Conservation (phyloP, 495 filamentous ascomycete genomes). For the Lophium mytilinum region DNA sequence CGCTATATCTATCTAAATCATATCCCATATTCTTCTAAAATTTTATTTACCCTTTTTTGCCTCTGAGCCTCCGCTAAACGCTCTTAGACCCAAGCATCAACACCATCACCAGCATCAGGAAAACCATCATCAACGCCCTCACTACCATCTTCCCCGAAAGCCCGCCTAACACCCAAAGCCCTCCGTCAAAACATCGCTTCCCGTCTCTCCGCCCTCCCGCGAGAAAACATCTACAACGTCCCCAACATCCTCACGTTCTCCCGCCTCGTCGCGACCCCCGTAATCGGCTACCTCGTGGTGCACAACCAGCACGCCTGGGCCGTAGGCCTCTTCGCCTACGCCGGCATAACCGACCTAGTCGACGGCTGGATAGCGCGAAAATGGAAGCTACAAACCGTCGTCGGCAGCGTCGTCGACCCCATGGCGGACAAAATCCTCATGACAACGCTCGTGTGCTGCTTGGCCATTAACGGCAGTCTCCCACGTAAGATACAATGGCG, state of each 20-base stretch:
- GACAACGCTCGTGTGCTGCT: slow-evolving; percentile 77
- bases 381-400: slow-evolving; percentile 84
- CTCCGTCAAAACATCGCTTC: slow-evolving; percentile 2
- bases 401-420: slow-evolving; percentile 92
- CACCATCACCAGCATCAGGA: background rate
- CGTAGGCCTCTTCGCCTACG: slow-evolving; percentile 80
- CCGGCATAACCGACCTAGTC: slow-evolving; percentile 80
- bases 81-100: background rate
- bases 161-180: background rate
- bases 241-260: slow-evolving; percentile 89
- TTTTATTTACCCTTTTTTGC: no score
- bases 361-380: slow-evolving; percentile 87
- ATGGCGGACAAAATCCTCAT: slow-evolving; percentile 91
- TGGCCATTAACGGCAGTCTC: slow-evolving; percentile 72
- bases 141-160: background rate
- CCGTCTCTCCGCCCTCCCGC: slow-evolving; percentile 30
- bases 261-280: slow-evolving; percentile 72
- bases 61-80: background rate
- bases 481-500: slow-evolving; percentile 51
- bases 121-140: background rate
- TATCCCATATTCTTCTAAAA: no score
- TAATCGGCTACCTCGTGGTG: slow-evolving; percentile 83
- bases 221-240: slow-evolving; percentile 92
- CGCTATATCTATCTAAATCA: no score
- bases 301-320: slow-evolving; percentile 70